Evolutionary conservation across 169 alveolate genomes (phyloP), one percentile per base, ranked within the genome.

Genomic region (Babesia sp.): DNA sequence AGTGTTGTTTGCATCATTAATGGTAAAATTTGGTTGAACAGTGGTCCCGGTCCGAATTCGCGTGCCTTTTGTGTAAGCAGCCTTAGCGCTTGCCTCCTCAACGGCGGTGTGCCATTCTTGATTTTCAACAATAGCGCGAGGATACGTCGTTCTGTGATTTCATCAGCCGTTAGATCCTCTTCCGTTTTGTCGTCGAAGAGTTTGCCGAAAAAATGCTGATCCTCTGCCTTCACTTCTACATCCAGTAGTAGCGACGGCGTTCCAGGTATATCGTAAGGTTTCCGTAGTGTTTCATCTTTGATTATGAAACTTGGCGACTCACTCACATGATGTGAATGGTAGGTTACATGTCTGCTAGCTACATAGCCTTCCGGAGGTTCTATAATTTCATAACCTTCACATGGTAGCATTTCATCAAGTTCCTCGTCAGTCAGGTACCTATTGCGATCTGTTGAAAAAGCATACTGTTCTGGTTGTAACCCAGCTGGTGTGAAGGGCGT

Each of bases 71-170:
- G 98, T 14, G 99, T 96, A 36, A 97, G 77, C 70, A 93, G 92
- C 64, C 98, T 93, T 55, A 97, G 68, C 1, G 99, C 99, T 50
- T 94, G 83, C 41, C 98, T 93, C 31, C 99, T 86, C 90, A 96
- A 93, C 26, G 98, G 96, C 22, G 99, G 99, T 0, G 99, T 94
- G 11, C 99, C 99, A 76, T 97, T 97, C 84, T 98, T 98, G 48
- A 98, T 94, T 90, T 97, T 97, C 50, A 98, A 90, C 56, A 98
- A 74, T 41, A 96, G 91, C 54, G 96, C 90, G 93, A 96, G 91
- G 50, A 98, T 96, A 71, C 95, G 91, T 67, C 99, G 91, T 42
- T 97, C 99, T 83, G 97, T 96, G 57, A 91, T 90, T 54, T 97
- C 99, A 60, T 97, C 99, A 22, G 92, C 93, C 14, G 99, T 90